phyloP scores from a whole-genome alignment of 768 basidiomycete genomes.

The Hortiboletus campestris region DNA sequence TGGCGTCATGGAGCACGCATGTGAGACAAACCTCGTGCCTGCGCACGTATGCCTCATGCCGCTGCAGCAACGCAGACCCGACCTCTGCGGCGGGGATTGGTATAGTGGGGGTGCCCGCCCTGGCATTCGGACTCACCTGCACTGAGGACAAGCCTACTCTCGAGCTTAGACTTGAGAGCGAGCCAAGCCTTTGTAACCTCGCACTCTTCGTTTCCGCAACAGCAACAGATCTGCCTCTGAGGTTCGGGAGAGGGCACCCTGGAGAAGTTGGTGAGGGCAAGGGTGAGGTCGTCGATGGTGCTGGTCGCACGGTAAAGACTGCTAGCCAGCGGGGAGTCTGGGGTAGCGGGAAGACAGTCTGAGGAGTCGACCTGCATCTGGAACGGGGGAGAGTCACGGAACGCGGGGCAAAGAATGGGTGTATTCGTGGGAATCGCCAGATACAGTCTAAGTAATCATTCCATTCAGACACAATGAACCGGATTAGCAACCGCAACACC shows the following conservation, averaged over 20 bases:
- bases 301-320: slow-evolving; percentile 52
- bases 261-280: slow-evolving; percentile 70
- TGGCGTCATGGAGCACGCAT: slow-evolving; percentile 6
- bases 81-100: slow-evolving; percentile 55
- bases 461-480: not conserved
- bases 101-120: not conserved
- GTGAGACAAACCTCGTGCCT: slow-evolving; percentile 55
- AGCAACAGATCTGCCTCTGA: slow-evolving; percentile 50
- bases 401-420: not conserved
- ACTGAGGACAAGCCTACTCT: slow-evolving; percentile 76
- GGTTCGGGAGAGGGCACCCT: slow-evolving; percentile 74
- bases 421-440: slow-evolving; percentile 19
- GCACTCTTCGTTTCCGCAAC: slow-evolving; percentile 65
- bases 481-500: slow-evolving; percentile 1
- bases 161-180: slow-evolving; percentile 64
- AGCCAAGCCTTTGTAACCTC: slow-evolving; percentile 64
- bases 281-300: slow-evolving; percentile 78
- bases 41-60: slow-evolving; percentile 84
- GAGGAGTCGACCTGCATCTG: slow-evolving; percentile 25
- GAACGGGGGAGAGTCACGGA: slow-evolving; percentile 1
- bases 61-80: slow-evolving; percentile 81
- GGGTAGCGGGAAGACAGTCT: slow-evolving; percentile 42
- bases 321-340: slow-evolving; percentile 49
- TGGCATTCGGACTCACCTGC: slow-evolving; percentile 59
- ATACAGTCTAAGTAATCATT: slow-evolving; percentile 13